Conservation (phyloP, 1,284 basidiomycete species). For the Tilletia indica region DNA sequence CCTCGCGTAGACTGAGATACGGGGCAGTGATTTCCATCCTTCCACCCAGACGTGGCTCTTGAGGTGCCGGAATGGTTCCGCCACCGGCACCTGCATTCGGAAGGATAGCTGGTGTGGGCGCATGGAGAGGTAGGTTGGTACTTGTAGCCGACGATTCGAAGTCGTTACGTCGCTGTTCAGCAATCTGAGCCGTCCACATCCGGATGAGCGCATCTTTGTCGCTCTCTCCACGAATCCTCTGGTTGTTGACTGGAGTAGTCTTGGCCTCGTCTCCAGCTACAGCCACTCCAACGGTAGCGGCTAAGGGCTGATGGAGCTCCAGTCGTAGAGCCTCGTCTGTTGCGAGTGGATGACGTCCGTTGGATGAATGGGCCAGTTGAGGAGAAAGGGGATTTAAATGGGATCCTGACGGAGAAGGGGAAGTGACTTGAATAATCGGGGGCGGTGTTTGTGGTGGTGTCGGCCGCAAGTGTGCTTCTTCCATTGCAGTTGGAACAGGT, state of each 20-base stretch:
- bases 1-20: conserved; percentile 12
- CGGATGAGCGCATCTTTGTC: conserved; percentile 12
- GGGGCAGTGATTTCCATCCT: conserved; percentile 8
- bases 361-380: background rate
- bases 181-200: conserved; percentile 15
- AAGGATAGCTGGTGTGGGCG: too few relatives aligned
- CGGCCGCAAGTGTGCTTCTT: background rate
- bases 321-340: conserved; percentile 12
- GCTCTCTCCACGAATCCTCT: background rate
- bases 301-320: background rate
- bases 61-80: background rate
- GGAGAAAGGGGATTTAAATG: background rate
- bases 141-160: background rate
- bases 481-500: background rate
- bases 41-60: background rate
- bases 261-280: background rate
- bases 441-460: background rate
- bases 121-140: too few relatives aligned
- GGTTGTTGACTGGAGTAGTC: background rate
- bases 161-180: background rate
- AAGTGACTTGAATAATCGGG: too few relatives aligned
- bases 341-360: conserved; percentile 10
- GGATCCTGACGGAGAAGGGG: too few relatives aligned
- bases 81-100: too few relatives aligned
- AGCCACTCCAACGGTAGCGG: background rate